Evolutionary conservation across 208 protist species (phyloP).

Genomic region (Acanthamoeba culbertsoni): DNA sequence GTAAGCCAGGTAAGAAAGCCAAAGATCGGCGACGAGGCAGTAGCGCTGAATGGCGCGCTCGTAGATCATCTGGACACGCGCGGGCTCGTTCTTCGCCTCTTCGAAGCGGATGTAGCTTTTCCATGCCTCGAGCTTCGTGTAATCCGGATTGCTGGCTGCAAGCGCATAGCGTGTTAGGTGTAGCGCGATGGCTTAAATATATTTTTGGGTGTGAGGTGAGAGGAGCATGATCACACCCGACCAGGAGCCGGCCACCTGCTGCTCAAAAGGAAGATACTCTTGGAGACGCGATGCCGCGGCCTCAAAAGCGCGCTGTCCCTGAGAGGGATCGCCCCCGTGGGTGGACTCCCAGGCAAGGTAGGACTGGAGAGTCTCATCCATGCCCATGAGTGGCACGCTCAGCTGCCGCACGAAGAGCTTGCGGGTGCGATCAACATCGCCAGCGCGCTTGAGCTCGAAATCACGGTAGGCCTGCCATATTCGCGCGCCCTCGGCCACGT

Average conservation of each 20-base stretch:
- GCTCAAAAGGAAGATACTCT: not conserved
- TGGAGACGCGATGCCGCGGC: not conserved
- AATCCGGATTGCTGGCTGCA: slow-evolving; percentile 5
- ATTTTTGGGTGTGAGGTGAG: not conserved
- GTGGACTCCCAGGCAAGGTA: not conserved
- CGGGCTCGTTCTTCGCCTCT: slow-evolving; percentile 2
- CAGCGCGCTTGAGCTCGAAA: not conserved
- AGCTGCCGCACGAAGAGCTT: slow-evolving; percentile 37
- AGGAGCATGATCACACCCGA: not conserved
- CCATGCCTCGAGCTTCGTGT: slow-evolving; percentile 35
- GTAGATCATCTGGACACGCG: slow-evolving; percentile 27
- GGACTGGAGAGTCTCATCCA: not conserved
- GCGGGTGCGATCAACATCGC: not conserved
- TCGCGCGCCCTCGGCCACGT: not conserved
- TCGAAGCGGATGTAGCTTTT: not conserved
- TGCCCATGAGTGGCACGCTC: slow-evolving; percentile 19
- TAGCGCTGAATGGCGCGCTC: slow-evolving; percentile 10
- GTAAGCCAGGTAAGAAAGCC: slow-evolving; percentile 1
- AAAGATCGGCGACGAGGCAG: slow-evolving; percentile 7
- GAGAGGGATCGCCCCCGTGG: not conserved
- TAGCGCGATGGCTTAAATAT: not conserved
- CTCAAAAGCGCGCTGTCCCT: not conserved
- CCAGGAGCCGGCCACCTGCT: not conserved
- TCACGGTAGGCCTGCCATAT: slow-evolving; percentile 16
- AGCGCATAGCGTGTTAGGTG: not conserved